Percentiles rank a stretch among this genome's conserved stretches.
These are phyloP conservation scores for Viola pubescens DNA, from an alignment of 441 rosid species.

Conservation along the genomic window DNA sequence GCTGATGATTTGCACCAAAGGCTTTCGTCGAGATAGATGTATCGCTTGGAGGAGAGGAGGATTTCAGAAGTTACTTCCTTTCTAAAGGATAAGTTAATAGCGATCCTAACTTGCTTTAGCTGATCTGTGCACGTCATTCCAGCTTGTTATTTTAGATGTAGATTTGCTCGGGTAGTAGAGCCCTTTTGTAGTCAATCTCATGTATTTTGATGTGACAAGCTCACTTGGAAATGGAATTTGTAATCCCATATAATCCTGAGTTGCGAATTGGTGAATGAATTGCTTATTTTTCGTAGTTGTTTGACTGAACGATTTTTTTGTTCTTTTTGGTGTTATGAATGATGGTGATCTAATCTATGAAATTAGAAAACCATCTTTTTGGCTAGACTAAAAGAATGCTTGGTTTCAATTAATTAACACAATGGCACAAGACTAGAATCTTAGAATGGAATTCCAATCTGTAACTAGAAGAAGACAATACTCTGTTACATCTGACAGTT, in stretches of 20 bases:
- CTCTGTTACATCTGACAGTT: too few species aligned
- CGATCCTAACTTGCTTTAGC: constrained; percentile 17
- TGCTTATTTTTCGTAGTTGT: background rate
- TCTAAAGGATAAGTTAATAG: constrained; percentile 16
- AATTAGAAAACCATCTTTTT: too few species aligned
- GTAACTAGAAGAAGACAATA: too few species aligned
- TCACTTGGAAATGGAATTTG: constrained; percentile 17
- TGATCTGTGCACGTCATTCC: constrained; percentile 3
- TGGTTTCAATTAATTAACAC: too few species aligned
- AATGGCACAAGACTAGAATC: too few species aligned
- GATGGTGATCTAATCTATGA: too few species aligned
- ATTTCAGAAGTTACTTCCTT: constrained; percentile 1
- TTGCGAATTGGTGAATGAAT: background rate
- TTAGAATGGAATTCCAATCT: too few species aligned
- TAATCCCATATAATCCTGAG: constrained; percentile 2
- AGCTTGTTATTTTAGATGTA: constrained; percentile 1
- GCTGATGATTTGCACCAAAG: constrained; percentile 92
- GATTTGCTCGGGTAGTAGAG: constrained; percentile 15
- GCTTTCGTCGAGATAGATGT: constrained; percentile 58
- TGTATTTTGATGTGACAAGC: constrained; percentile 9
- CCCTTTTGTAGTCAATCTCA: constrained; percentile 4
- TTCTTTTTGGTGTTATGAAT: background rate
- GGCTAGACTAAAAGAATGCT: too few species aligned
- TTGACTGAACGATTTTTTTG: background rate
- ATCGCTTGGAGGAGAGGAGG: background rate